A percentile compares a stretch with the other conserved stretches of the same genome.
phyloP scores from a whole-genome alignment of 2,329 filamentous ascomycete genomes.

The Hymenoscyphus occultus region DNA sequence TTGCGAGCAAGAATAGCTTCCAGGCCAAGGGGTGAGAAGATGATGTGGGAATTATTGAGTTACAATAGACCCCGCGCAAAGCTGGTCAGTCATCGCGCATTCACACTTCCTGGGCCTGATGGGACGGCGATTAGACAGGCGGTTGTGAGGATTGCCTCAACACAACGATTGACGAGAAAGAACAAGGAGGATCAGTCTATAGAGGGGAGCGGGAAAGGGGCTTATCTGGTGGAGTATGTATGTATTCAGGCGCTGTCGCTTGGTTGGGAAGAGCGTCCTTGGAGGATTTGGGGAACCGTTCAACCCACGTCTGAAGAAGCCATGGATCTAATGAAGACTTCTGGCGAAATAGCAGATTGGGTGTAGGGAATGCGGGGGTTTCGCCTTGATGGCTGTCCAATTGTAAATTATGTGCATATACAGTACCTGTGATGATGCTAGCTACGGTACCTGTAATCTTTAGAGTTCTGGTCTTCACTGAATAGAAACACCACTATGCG shows the following conservation, averaged over 20 bases:
- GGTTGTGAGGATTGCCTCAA: conserved; percentile 57
- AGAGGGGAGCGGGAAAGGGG: conserved; percentile 48
- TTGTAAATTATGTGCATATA: conserved; percentile 6
- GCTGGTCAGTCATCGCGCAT: conserved; percentile 51
- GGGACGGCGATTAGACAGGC: conserved; percentile 51
- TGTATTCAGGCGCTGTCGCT: conserved; percentile 54
- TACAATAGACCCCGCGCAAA: conserved; percentile 41
- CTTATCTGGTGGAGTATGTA: conserved; percentile 61
- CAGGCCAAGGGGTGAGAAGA: conserved; percentile 45
- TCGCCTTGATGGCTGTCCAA: not conserved
- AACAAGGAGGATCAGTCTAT: conserved; percentile 37
- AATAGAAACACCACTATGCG: not conserved
- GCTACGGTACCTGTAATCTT: not conserved
- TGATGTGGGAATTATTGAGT: conserved; percentile 53
- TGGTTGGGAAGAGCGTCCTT: conserved; percentile 46
- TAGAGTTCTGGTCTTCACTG: not conserved
- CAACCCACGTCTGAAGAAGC: conserved; percentile 48
- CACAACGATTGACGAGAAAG: conserved; percentile 50
- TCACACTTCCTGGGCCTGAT: conserved; percentile 43
- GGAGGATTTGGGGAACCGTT: conserved; percentile 65
- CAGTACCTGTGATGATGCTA: not conserved
- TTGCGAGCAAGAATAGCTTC: conserved; percentile 53
- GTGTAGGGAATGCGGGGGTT: not conserved
- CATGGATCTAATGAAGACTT: conserved; percentile 23
- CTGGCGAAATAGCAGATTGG: not conserved